Base-by-base conservation (phyloP, 768 basidiomycete genomes). In the Botryobasidium botryosum region DNA sequence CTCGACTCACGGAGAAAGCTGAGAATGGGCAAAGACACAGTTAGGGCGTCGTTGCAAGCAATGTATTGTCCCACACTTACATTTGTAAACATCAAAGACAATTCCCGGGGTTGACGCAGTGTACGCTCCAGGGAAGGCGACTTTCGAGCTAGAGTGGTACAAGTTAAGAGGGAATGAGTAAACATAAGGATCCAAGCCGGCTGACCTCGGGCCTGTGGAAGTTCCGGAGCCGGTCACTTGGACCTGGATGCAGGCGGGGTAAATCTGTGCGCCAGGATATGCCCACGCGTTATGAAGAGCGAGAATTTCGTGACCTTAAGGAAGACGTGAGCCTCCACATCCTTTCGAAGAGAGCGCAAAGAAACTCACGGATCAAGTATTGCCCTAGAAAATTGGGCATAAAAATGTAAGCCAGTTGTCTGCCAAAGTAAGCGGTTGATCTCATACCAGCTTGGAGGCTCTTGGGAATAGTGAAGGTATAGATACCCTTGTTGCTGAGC, bases 121-220 rank as follows among this genome's bases (percentile, higher is more conserved):
- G 49, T 68, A 68, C 7, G 65, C 63, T 25, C 68, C 66, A 26
- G 69, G 69, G 64, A 70, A 71, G 3, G 69, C 63, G n/a, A 70
- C 68, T 24, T 69, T 64, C 1, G 62, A 62, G 1, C 64, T n/a
- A n/a, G n/a, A n/a, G n/a, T n/a, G n/a, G n/a, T n/a, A n/a, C n/a
- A n/a, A n/a, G n/a, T n/a, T n/a, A 33, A 33, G 8, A 8, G 31
- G 17, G 31, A n/a, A n/a, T n/a, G 17, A 33, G 8, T 17, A 33
- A 8, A 8, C 31, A 33, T 33, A 33, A 33, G 31, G 10, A 40
- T n/a, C n/a, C n/a, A n/a, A n/a, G n/a, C n/a, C n/a, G n/a, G n/a
- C n/a, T n/a, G n/a, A n/a, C n/a, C n/a, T n/a, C n/a, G n/a, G n/a
- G n/a, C n/a, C n/a, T n/a, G n/a, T 48, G 1, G 64, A 61, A 3